Evolutionary conservation across 2,329 filamentous ascomycete species (phyloP).

Genomic region (Aspergillus sp.): DNA sequence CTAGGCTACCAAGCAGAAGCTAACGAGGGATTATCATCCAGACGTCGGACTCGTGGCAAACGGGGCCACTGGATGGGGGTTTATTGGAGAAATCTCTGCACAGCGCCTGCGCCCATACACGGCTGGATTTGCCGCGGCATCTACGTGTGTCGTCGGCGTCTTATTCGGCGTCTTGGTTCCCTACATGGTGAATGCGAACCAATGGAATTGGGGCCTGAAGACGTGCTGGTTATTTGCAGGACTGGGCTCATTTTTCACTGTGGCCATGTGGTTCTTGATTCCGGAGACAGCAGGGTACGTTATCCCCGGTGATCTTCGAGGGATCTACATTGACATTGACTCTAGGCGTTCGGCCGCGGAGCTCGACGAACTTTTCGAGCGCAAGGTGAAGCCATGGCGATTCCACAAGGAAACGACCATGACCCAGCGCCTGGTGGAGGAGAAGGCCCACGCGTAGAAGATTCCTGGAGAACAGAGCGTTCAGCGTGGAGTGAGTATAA

Average conservation of each 20-base stretch:
- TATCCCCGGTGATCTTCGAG: too few species aligned
- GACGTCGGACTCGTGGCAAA: slow-evolving; percentile 32
- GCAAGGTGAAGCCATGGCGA: background rate
- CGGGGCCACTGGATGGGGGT: slow-evolving; percentile 35
- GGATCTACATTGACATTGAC: background rate
- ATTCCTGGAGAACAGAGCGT: background rate
- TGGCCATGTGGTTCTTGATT: slow-evolving; percentile 20
- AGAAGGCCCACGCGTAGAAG: background rate
- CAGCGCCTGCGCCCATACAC: slow-evolving; percentile 36
- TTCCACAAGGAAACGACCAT: background rate
- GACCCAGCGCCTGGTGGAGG: background rate
- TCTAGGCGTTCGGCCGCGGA: background rate
- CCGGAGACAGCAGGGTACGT: slow-evolving; percentile 15
- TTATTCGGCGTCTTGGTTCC: slow-evolving; percentile 14
- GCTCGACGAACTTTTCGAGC: background rate
- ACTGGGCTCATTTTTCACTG: slow-evolving; percentile 9
- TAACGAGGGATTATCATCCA: background rate
- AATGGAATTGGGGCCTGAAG: slow-evolving; percentile 20
- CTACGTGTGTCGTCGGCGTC: slow-evolving; percentile 14
- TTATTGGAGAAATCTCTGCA: slow-evolving; percentile 43
- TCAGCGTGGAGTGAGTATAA: too few species aligned
- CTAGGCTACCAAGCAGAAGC: too few species aligned
- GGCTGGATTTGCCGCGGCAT: slow-evolving; percentile 15
- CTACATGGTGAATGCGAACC: slow-evolving; percentile 19
- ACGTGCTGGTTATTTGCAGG: slow-evolving; percentile 19